Evolutionary conservation across 345 rosid species (phyloP).

Genomic region (Microcos paniculata): DNA sequence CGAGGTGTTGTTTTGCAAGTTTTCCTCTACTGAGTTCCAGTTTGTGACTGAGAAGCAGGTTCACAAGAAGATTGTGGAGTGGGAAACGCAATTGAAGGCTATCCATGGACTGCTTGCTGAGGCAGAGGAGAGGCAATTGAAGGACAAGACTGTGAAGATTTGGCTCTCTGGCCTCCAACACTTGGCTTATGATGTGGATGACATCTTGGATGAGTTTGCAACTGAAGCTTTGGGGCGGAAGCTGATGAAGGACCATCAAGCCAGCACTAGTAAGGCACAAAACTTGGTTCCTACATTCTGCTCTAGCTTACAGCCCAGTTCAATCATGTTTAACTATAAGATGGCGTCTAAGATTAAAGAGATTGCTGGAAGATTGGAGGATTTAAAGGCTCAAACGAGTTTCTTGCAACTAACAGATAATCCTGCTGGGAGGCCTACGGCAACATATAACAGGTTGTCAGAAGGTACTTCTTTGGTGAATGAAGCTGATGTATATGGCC

Average conservation of each 20-base stretch:
- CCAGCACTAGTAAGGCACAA: no score
- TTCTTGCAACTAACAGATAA: not conserved
- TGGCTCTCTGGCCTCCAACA: no score
- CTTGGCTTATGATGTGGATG: no score
- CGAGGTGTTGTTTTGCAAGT: not conserved
- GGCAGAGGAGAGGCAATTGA: not conserved
- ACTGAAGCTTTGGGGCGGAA: no score
- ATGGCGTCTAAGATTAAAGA: not conserved
- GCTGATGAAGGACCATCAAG: no score
- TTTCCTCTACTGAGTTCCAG: not conserved
- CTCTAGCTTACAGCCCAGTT: not conserved
- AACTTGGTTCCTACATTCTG: not conserved
- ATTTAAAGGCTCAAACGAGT: not conserved
- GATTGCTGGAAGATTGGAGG: not conserved
- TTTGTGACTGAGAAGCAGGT: not conserved
- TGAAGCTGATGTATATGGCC: slow-evolving; percentile 19
- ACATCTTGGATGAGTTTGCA: no score
- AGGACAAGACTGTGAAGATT: no score
- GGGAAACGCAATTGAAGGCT: not conserved
- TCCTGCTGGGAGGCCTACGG: not conserved
- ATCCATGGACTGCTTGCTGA: not conserved
- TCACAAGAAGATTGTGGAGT: not conserved
- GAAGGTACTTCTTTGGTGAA: not conserved
- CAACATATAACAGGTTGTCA: not conserved
- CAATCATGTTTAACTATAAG: not conserved